A percentile compares a stretch with the other conserved stretches of the same genome.
phyloP scores from a whole-genome alignment of 1,284 basidiomycete genomes.

The Wolfiporia cocos region DNA sequence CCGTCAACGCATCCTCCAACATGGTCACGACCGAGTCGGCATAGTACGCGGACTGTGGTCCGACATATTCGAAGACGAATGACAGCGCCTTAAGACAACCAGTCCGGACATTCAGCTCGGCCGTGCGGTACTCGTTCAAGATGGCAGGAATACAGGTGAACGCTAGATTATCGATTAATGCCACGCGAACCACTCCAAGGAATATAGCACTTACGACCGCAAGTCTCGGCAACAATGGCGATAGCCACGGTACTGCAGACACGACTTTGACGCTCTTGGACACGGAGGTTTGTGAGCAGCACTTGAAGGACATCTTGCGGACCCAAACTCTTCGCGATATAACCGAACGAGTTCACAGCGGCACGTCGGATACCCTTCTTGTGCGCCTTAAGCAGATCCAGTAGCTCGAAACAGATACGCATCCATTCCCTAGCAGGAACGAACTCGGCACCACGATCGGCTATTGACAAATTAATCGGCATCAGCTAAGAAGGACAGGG shows the following conservation, averaged over 20 bases:
- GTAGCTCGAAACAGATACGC: constrained; percentile 98
- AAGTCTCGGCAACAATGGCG: constrained; percentile 95
- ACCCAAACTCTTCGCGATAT: constrained; percentile 98
- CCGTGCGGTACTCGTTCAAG: constrained; percentile 97
- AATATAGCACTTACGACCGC: constrained; percentile 66
- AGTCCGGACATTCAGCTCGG: constrained; percentile 98
- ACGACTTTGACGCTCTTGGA: constrained; percentile 98
- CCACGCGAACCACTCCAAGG: no score
- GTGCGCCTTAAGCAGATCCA: constrained; percentile 97
- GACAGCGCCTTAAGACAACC: constrained; percentile 98
- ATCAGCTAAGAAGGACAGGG: neutral
- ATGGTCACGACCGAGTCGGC: constrained; percentile 96
- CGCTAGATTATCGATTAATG: constrained; percentile 38
- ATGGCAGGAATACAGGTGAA: constrained; percentile 99
- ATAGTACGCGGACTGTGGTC: constrained; percentile 99
- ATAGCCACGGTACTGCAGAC: constrained; percentile 99
- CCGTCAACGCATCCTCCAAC: constrained; percentile 96
- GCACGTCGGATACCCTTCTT: constrained; percentile 99
- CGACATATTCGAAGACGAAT: constrained; percentile 99
- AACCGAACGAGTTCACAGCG: constrained; percentile 98
- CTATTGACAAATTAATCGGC: constrained; percentile 30
- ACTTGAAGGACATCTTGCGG: constrained; percentile 98
- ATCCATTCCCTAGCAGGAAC: constrained; percentile 99
- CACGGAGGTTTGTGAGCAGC: constrained; percentile 92
- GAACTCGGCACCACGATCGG: constrained; percentile 98